phyloP scores from a whole-genome alignment of 371 early-diverging fungal species.

The Neoconidiobolus thromboides region DNA sequence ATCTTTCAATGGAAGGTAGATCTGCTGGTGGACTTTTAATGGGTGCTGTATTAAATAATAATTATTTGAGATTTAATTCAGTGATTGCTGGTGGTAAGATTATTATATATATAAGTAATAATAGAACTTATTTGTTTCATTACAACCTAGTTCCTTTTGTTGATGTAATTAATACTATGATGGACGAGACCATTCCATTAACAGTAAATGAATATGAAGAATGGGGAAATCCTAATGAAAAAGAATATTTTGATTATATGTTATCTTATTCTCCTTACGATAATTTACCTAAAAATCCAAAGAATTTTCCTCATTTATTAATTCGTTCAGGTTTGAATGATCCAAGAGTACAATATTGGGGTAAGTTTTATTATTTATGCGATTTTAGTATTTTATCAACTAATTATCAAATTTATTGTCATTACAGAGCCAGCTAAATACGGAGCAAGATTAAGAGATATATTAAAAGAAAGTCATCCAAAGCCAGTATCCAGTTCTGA shows the following conservation, averaged over 20 bases:
- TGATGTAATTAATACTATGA: conserved; percentile 29
- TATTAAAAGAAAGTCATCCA: neutral
- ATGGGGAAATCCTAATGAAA: conserved; percentile 26
- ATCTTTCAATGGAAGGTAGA: conserved; percentile 32
- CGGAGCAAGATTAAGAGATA: conserved; percentile 25
- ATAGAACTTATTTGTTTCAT: neutral
- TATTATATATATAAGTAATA: neutral
- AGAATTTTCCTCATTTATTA: conserved; percentile 28
- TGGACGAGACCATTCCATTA: conserved; percentile 29
- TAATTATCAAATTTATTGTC: conserved; percentile 10
- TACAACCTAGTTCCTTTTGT: conserved; percentile 20
- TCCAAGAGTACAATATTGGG: conserved; percentile 30
- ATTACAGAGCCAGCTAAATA: conserved; percentile 34
- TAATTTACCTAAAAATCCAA: conserved; percentile 10
- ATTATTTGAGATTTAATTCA: conserved; percentile 29
- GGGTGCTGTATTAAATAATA: conserved; percentile 29
- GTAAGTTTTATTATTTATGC: neutral
- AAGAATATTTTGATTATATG: conserved; percentile 21
- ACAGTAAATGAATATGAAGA: conserved; percentile 29
- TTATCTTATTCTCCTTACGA: conserved; percentile 22
- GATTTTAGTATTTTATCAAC: neutral
- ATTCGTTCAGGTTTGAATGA: conserved; percentile 40
- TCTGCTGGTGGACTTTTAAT: conserved; percentile 37
- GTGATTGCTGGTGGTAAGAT: conserved; percentile 22
- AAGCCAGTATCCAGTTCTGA: neutral